Percentiles rank a stretch among this genome's conserved stretches.
Conservation (phyloP, 2,329 filamentous ascomycete species). For the Calycina marina region DNA sequence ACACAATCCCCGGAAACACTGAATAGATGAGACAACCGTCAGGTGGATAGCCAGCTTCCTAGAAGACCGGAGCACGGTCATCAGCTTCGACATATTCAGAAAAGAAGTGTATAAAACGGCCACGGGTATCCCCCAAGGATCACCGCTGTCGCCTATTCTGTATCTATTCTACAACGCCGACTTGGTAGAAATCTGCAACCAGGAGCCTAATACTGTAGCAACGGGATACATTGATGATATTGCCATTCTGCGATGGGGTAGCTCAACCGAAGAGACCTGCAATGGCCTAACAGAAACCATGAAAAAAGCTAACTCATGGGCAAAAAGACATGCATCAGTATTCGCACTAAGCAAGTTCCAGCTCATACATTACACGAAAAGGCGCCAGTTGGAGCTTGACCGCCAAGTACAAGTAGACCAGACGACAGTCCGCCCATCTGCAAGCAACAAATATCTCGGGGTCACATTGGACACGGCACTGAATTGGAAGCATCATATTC, state of each 20-base stretch:
- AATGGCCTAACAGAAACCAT: slow-evolving; percentile 9
- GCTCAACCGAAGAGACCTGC: slow-evolving; percentile 11
- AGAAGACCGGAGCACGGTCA: slow-evolving; percentile 5
- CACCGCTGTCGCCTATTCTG: slow-evolving; percentile 16
- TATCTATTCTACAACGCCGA: slow-evolving; percentile 19
- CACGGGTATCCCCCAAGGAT: slow-evolving; percentile 8
- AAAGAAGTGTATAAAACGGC: slow-evolving; percentile 2
- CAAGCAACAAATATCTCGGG: too few species aligned
- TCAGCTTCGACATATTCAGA: slow-evolving; percentile 7
- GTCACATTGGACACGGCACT: too few species aligned
- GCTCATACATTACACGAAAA: slow-evolving; percentile 18
- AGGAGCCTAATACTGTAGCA: too few species aligned
- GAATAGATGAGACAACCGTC: slow-evolving; percentile 2
- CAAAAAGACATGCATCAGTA: slow-evolving; percentile 14
- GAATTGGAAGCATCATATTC: too few species aligned
- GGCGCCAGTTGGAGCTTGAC: slow-evolving; percentile 1
- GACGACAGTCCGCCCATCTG: too few species aligned
- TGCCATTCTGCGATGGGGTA: too few species aligned
- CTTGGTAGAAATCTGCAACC: too few species aligned
- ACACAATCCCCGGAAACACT: slow-evolving; percentile 7
- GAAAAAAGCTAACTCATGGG: slow-evolving; percentile 14
- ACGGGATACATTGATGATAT: too few species aligned
- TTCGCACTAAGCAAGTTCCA: slow-evolving; percentile 21
- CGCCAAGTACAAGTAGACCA: too few species aligned
- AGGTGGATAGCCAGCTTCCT: slow-evolving; percentile 10